phyloP scores from a whole-genome alignment of 495 filamentous ascomycete species.

The Niebla homalea region DNA sequence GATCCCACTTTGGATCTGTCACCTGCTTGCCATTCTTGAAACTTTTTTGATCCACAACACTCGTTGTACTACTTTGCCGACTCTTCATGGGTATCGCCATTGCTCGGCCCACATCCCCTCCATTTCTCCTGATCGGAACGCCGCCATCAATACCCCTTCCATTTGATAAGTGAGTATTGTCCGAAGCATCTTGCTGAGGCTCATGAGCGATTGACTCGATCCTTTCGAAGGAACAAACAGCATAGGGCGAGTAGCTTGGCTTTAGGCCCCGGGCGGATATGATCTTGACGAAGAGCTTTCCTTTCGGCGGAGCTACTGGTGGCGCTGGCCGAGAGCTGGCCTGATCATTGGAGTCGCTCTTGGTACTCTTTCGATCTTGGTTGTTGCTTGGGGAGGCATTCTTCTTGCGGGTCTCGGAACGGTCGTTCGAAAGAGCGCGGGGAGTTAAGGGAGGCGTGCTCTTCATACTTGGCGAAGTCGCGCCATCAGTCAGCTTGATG shows the following conservation, averaged over 20 bases:
- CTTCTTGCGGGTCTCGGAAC: slow-evolving; percentile 14
- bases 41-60: slow-evolving; percentile 54
- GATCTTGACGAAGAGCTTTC: slow-evolving; percentile 82
- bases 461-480: slow-evolving; percentile 53
- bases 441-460: slow-evolving; percentile 81
- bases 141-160: slow-evolving; percentile 36
- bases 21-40: slow-evolving; percentile 54
- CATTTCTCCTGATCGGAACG: slow-evolving; percentile 50
- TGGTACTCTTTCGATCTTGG: slow-evolving; percentile 18
- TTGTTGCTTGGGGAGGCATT: slow-evolving; percentile 26
- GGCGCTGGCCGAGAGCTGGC: slow-evolving; percentile 26
- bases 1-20: slow-evolving; percentile 89
- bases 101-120: slow-evolving; percentile 62
- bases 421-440: slow-evolving; percentile 58
- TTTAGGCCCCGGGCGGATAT: slow-evolving; percentile 68
- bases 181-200: slow-evolving; percentile 41
- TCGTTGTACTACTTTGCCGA: slow-evolving; percentile 88
- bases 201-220: slow-evolving; percentile 90
- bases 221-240: slow-evolving; percentile 92
- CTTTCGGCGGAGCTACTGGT: slow-evolving; percentile 64
- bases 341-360: slow-evolving; percentile 25
- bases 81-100: slow-evolving; percentile 96
- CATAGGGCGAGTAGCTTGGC: slow-evolving; percentile 78
- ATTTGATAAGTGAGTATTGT: slow-evolving; percentile 32
- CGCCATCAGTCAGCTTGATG: slow-evolving; percentile 79